phyloP scores from a whole-genome alignment of 805 yeast species.

The Ogataea dorogensis region DNA sequence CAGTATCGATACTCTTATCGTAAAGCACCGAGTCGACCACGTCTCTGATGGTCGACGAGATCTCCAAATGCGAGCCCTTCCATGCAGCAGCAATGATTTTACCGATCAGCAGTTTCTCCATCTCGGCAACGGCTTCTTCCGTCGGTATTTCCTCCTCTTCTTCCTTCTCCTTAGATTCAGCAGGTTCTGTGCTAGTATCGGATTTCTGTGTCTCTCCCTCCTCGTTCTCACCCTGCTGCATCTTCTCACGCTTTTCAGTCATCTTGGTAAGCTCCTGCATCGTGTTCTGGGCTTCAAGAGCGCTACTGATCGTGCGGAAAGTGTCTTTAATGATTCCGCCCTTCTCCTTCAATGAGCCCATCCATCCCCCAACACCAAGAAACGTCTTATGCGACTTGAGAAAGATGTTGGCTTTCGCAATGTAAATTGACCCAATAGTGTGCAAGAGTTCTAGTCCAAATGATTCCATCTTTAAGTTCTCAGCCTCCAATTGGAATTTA shows the following conservation, averaged over 20 bases:
- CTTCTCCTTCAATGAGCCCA: constrained; percentile 78
- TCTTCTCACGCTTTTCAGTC: constrained; percentile 48
- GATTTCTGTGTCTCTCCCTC: constrained; percentile 3
- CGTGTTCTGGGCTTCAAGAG: constrained; percentile 81
- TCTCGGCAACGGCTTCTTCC: constrained; percentile 62
- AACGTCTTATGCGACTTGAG: constrained; percentile 69
- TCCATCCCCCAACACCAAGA: constrained; percentile 82
- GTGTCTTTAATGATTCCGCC: constrained; percentile 83
- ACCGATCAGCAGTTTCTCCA: constrained; percentile 81
- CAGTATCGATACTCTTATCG: constrained; percentile 60
- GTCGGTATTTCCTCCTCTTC: constrained; percentile 37
- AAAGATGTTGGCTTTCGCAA: constrained; percentile 69
- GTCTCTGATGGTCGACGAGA: constrained; percentile 72
- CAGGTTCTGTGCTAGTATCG: constrained; percentile 2
- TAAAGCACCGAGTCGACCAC: constrained; percentile 76
- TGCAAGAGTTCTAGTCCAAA: constrained; percentile 89
- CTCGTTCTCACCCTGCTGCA: constrained; percentile 28
- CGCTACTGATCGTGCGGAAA: constrained; percentile 75
- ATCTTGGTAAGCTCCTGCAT: constrained; percentile 72
- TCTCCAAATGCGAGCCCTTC: constrained; percentile 89
- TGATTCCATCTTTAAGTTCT: constrained; percentile 87
- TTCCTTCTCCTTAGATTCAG: constrained; percentile 12
- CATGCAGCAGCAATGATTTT: constrained; percentile 92
- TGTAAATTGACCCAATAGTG: constrained; percentile 78
- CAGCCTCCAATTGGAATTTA: constrained; percentile 61